Conservation (phyloP, 768 basidiomycete species). For the Pulveroboletus sp. region DNA sequence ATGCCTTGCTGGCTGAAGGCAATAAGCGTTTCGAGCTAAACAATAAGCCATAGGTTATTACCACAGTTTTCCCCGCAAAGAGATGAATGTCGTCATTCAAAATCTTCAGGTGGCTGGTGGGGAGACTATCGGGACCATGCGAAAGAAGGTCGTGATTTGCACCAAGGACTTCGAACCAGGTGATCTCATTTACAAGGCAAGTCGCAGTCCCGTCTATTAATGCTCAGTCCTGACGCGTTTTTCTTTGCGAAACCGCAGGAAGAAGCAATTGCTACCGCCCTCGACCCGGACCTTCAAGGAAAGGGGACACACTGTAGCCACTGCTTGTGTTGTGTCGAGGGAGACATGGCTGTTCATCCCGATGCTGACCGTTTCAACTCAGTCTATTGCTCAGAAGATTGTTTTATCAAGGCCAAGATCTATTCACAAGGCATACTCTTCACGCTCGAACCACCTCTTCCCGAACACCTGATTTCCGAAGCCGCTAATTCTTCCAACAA, state of each 20-base stretch:
- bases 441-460: constrained; percentile 60
- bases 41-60: constrained; percentile 60
- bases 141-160: constrained; percentile 56
- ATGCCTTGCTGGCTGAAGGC: constrained; percentile 37
- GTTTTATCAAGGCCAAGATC: constrained; percentile 50
- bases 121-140: constrained; percentile 24
- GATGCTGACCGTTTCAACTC: constrained; percentile 53
- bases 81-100: constrained; percentile 65
- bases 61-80: constrained; percentile 70
- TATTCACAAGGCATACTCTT: constrained; percentile 73
- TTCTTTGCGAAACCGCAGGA: constrained; percentile 49
- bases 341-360: constrained; percentile 42
- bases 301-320: constrained; percentile 70
- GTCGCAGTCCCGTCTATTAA: neutral
- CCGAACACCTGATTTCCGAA: constrained; percentile 37
- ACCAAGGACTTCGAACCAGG: constrained; percentile 67
- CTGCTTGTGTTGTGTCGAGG: constrained; percentile 61
- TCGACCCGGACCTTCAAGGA: constrained; percentile 70
- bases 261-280: constrained; percentile 63
- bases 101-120: constrained; percentile 15
- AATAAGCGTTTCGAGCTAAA: constrained; percentile 15
- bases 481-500: constrained; percentile 34
- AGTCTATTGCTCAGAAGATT: constrained; percentile 72
- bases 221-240: constrained; percentile 3
- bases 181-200: constrained; percentile 75